A percentile compares a stretch with the other conserved stretches of the same genome.
Conservation (phyloP, 1,284 basidiomycete species). For the Lentinus polychrous region DNA sequence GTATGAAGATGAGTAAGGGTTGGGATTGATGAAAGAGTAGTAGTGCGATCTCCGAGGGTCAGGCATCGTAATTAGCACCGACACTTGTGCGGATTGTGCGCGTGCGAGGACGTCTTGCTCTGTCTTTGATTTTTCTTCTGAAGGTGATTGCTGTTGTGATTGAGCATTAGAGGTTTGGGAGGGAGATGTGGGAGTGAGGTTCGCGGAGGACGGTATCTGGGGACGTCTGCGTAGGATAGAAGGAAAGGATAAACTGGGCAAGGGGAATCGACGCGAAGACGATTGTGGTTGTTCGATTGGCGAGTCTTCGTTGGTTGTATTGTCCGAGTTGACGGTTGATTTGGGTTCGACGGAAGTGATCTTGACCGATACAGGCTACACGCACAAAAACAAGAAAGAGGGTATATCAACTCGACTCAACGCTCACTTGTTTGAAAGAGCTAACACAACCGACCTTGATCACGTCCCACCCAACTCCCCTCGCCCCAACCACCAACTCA, state of each 20-base stretch:
- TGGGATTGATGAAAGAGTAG: background rate
- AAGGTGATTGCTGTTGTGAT: constrained; percentile 5
- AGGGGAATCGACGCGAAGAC: too few relatives aligned
- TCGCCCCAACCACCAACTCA: constrained; percentile 30
- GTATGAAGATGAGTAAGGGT: background rate
- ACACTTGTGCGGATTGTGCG: constrained; percentile 35
- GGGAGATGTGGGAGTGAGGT: background rate
- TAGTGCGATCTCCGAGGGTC: constrained; percentile 25
- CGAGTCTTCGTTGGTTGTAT: too few relatives aligned
- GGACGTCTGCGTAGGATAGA: too few relatives aligned
- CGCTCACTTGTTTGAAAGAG: background rate
- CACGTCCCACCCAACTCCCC: constrained; percentile 35
- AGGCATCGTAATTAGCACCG: constrained; percentile 61
- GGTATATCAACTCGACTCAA: background rate
- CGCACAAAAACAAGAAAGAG: background rate
- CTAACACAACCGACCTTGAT: constrained; percentile 36
- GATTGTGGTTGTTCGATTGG: too few relatives aligned
- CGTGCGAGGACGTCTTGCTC: constrained; percentile 13
- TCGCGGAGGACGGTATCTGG: background rate
- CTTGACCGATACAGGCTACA: constrained; percentile 4
- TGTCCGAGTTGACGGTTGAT: too few relatives aligned
- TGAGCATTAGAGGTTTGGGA: background rate
- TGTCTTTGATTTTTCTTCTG: constrained; percentile 8
- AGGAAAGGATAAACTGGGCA: too few relatives aligned
- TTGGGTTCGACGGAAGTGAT: background rate